These are phyloP conservation scores for Casuarina equisetifolia DNA, from an alignment of 306 rosid species.

Conservation along the genomic window DNA sequence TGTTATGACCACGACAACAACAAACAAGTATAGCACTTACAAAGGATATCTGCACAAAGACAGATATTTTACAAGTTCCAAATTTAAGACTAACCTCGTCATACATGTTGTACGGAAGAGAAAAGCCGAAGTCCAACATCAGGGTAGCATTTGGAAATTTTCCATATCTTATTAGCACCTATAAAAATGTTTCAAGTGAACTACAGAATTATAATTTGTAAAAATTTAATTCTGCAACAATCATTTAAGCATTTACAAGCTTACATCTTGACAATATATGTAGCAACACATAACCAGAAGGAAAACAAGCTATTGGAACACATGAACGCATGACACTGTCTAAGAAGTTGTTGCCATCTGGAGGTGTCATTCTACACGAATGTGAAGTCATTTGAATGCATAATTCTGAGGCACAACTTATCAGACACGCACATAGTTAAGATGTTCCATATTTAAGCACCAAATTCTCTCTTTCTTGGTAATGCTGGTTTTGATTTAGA, in stretches of 20 bases:
- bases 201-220: background rate
- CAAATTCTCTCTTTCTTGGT: background rate
- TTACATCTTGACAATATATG: background rate
- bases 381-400: background rate
- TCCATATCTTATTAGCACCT: slow-evolving; percentile 86
- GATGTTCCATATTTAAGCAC: background rate
- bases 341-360: background rate
- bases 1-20: slow-evolving; percentile 7
- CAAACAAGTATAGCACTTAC: background rate
- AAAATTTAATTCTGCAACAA: background rate
- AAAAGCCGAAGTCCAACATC: slow-evolving; percentile 82
- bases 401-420: background rate
- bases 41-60: background rate
- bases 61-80: slow-evolving; percentile 13
- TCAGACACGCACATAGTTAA: background rate
- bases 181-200: slow-evolving; percentile 16
- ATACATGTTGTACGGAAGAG: slow-evolving; percentile 63
- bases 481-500: background rate
- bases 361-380: background rate
- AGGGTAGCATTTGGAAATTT: slow-evolving; percentile 76
- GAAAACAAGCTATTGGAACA: too few relatives aligned
- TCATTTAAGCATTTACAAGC: background rate
- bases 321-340: too few relatives aligned
- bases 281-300: background rate
- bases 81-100: slow-evolving; percentile 60